phyloP scores from a whole-genome alignment of 805 yeast species.

The Sugiyamaella chiloensis region DNA sequence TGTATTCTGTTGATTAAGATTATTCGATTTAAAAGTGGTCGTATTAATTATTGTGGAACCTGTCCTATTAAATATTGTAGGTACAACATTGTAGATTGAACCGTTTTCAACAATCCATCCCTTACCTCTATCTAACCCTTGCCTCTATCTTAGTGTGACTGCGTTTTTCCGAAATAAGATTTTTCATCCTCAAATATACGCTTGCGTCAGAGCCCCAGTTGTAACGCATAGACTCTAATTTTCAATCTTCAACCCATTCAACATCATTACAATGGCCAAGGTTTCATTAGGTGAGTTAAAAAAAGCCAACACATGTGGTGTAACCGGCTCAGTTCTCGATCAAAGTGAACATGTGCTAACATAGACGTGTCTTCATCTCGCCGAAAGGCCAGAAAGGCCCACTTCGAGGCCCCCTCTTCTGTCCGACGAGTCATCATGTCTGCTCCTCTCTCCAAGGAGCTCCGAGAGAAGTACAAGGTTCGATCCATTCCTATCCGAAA shows the following conservation, averaged over 20 bases:
- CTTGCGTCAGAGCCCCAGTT: background rate
- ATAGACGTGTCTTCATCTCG: conserved; percentile 99
- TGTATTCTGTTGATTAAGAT: too few species aligned
- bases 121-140: too few species aligned
- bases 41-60: too few species aligned
- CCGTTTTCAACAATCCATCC: too few species aligned
- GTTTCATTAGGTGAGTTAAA: conserved; percentile 52
- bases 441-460: conserved; percentile 99
- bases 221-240: background rate
- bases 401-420: conserved; percentile 96
- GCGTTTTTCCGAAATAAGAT: background rate
- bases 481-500: conserved; percentile 96
- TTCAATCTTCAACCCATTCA: conserved; percentile 1
- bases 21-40: too few species aligned
- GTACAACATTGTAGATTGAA: too few species aligned
- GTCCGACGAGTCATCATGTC: conserved; percentile 92
- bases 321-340: background rate
- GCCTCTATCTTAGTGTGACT: conserved; percentile 1
- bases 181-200: background rate
- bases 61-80: too few species aligned
- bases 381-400: conserved; percentile 99
- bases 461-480: conserved; percentile 95
- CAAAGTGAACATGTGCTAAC: too few species aligned
- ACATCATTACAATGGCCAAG: conserved; percentile 51
- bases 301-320: background rate